Conservation (phyloP, 1,284 basidiomycete species). For the Coriolopsis trogii region DNA sequence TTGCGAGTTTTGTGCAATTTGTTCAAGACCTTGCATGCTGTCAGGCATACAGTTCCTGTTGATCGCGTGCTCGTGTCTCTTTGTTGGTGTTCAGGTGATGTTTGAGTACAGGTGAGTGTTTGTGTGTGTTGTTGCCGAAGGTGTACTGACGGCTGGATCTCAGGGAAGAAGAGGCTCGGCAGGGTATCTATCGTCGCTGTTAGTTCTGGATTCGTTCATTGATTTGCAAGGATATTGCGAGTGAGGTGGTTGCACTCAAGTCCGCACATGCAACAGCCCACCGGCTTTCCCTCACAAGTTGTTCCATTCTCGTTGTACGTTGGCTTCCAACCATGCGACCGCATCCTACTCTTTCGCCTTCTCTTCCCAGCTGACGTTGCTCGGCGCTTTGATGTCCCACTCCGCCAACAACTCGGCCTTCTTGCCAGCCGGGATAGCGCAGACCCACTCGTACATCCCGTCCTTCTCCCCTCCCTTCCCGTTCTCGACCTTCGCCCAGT, state of each 20-base stretch:
- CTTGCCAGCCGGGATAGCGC: slow-evolving; percentile 27
- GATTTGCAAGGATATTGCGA: no score
- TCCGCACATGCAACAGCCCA: no score
- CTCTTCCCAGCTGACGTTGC: not conserved
- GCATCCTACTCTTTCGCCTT: no score
- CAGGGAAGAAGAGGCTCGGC: slow-evolving; percentile 39
- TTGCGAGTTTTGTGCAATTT: no score
- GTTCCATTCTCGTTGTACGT: no score
- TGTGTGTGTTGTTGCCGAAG: not conserved
- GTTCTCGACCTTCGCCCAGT: slow-evolving; percentile 27
- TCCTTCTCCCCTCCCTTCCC: slow-evolving; percentile 30
- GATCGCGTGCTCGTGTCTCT: slow-evolving; percentile 68
- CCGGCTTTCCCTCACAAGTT: no score
- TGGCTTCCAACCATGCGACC: no score
- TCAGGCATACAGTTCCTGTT: slow-evolving; percentile 72
- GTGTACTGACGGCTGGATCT: not conserved
- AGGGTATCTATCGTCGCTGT: slow-evolving; percentile 64
- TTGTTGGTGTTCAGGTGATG: slow-evolving; percentile 90
- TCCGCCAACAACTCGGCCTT: slow-evolving; percentile 43
- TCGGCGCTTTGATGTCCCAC: slow-evolving; percentile 7
- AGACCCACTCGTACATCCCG: slow-evolving; percentile 34
- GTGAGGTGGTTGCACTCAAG: no score
- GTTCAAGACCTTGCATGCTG: no score
- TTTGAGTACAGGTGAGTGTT: slow-evolving; percentile 82
- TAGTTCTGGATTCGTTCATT: no score